These are phyloP conservation scores for Acacia acuminata DNA, from an alignment of 306 rosid species.

Conservation along the genomic window DNA sequence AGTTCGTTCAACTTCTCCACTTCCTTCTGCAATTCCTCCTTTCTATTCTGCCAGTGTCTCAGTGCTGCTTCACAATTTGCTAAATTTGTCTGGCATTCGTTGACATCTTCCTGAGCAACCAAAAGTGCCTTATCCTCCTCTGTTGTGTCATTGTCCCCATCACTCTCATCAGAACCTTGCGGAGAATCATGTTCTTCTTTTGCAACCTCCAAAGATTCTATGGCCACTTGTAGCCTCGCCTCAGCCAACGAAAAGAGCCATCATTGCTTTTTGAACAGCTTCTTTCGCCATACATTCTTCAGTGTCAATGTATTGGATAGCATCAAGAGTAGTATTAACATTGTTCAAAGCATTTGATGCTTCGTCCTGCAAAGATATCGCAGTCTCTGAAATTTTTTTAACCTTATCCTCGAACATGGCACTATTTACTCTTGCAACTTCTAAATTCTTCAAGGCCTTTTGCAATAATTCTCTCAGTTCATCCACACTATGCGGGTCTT, in stretches of 20 bases:
- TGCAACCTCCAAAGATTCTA: slow-evolving; percentile 65
- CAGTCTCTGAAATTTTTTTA: slow-evolving; percentile 84
- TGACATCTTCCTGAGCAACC: slow-evolving; percentile 61
- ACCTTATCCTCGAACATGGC: slow-evolving; percentile 83
- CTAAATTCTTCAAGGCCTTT: slow-evolving; percentile 65
- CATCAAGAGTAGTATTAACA: slow-evolving; percentile 65
- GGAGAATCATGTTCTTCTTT: slow-evolving; percentile 41
- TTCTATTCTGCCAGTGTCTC: slow-evolving; percentile 57
- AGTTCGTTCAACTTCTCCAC: slow-evolving; percentile 72
- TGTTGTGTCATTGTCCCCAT: slow-evolving; percentile 39
- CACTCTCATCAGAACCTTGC: slow-evolving; percentile 43
- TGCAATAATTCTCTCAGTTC: slow-evolving; percentile 74
- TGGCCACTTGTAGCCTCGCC: slow-evolving; percentile 87
- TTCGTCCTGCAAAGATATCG: slow-evolving; percentile 84
- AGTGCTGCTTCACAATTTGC: slow-evolving; percentile 57
- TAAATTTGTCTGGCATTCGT: slow-evolving; percentile 62
- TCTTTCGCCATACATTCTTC: slow-evolving; percentile 83
- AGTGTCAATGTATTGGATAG: slow-evolving; percentile 62
- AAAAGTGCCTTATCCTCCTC: slow-evolving; percentile 53
- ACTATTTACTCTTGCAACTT: slow-evolving; percentile 75
- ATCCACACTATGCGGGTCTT: slow-evolving; percentile 52
- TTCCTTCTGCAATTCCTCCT: slow-evolving; percentile 86
- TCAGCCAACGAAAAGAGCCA: slow-evolving; percentile 95
- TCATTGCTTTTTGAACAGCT: slow-evolving; percentile 82
- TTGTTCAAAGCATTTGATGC: slow-evolving; percentile 70